These are phyloP conservation scores for Akebia trifoliata DNA, from an alignment of 164 flowering plant species.

Conservation along the genomic window DNA sequence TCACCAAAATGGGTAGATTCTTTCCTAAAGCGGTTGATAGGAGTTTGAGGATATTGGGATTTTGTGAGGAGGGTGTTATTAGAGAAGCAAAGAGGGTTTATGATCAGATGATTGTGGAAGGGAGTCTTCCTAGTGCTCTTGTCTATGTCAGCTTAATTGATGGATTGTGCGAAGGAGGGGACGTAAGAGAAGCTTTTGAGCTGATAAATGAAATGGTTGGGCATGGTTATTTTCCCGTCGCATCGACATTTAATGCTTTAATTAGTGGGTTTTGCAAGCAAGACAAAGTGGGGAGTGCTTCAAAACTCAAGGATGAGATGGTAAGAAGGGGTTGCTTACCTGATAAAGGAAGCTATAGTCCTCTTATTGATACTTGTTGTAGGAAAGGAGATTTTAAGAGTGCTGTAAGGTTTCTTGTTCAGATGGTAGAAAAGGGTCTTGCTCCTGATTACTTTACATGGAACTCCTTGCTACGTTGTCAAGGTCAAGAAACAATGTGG, in stretches of 20 bases:
- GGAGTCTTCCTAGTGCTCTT: conserved; percentile 50
- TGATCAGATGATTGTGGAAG: conserved; percentile 54
- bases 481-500: conserved; percentile 28
- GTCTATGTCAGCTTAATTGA: conserved; percentile 46
- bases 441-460: conserved; percentile 49
- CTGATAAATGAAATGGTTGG: conserved; percentile 61
- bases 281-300: conserved; percentile 45
- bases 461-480: conserved; percentile 42
- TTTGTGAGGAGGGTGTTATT: conserved; percentile 40
- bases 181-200: conserved; percentile 50
- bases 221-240: conserved; percentile 42
- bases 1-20: conserved; percentile 41
- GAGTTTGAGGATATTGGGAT: conserved; percentile 43
- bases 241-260: conserved; percentile 54
- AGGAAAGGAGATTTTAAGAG: conserved; percentile 36
- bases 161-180: conserved; percentile 36
- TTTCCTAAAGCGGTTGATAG: conserved; percentile 61
- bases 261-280: conserved; percentile 54
- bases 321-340: conserved; percentile 46
- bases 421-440: conserved; percentile 53
- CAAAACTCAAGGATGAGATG: conserved; percentile 60
- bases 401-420: conserved; percentile 32
- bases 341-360: conserved; percentile 43
- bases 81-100: conserved; percentile 50
- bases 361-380: conserved; percentile 41